Evolutionary conservation across 306 rosid species (phyloP).

Genomic region (Glycine tomentella): DNA sequence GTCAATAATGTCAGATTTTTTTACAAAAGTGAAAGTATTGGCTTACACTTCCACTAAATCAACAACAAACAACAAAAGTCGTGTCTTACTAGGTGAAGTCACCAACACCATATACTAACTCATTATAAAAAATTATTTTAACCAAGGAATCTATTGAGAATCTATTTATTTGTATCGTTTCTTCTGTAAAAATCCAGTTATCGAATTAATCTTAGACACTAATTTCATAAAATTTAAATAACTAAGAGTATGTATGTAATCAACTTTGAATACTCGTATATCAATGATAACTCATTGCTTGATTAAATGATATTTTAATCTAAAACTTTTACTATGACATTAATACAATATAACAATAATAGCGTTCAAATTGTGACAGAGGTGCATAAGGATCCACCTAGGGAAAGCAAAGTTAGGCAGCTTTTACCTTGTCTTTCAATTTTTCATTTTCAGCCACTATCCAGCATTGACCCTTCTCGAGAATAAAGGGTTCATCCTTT

Average conservation of each 20-base stretch:
- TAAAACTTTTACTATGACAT: constrained; percentile 4
- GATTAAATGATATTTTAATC: constrained; percentile 25
- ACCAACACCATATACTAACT: neutral
- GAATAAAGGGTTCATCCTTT: constrained; percentile 81
- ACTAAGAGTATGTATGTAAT: neutral
- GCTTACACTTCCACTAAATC: constrained; percentile 11
- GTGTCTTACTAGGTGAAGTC: neutral
- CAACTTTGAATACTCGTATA: neutral
- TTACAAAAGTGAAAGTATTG: constrained; percentile 10
- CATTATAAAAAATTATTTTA: constrained; percentile 19
- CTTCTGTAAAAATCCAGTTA: neutral
- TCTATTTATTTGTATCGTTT: constrained; percentile 1
- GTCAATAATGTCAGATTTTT: neutral
- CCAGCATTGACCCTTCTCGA: constrained; percentile 93
- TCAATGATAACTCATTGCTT: constrained; percentile 22
- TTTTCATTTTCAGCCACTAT: constrained; percentile 85
- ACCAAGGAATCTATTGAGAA: constrained; percentile 21
- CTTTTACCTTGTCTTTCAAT: constrained; percentile 82
- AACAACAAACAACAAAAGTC: neutral
- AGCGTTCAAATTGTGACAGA: constrained; percentile 20
- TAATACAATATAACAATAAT: neutral
- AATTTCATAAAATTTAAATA: constrained; percentile 36
- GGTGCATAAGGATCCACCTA: constrained; percentile 28
- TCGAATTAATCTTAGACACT: neutral
- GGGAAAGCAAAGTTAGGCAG: constrained; percentile 28